Percentiles rank a stretch among this genome's conserved stretches.
phyloP scores from a whole-genome alignment of 441 rosid species.

The Theobroma grandiflorum region DNA sequence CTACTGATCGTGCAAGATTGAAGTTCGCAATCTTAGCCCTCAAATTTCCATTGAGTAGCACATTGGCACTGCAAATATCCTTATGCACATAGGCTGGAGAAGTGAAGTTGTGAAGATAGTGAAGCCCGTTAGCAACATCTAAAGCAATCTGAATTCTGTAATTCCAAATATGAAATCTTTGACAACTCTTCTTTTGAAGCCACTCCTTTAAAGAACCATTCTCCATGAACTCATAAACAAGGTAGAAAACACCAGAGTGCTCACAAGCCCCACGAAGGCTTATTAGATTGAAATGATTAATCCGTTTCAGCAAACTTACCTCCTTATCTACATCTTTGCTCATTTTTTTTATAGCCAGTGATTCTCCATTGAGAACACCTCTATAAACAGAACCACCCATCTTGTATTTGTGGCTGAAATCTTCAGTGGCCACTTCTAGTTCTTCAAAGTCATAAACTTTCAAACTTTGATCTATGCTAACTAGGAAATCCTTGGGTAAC shows the following conservation, averaged over 20 bases:
- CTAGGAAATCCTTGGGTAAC: slow-evolving; percentile 46
- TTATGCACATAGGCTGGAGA: slow-evolving; percentile 73
- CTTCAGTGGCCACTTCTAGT: slow-evolving; percentile 64
- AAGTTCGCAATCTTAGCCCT: slow-evolving; percentile 79
- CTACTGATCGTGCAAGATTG: slow-evolving; percentile 62
- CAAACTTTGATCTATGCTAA: slow-evolving; percentile 45
- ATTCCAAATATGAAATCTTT: slow-evolving; percentile 52
- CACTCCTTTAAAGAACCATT: slow-evolving; percentile 76
- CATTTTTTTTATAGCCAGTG: slow-evolving; percentile 72
- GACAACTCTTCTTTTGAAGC: slow-evolving; percentile 40
- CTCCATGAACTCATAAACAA: slow-evolving; percentile 72
- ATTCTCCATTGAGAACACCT: slow-evolving; percentile 68
- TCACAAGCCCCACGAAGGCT: slow-evolving; percentile 76
- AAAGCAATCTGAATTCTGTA: slow-evolving; percentile 70
- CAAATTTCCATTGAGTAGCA: slow-evolving; percentile 68
- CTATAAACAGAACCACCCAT: slow-evolving; percentile 63
- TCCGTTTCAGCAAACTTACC: slow-evolving; percentile 58
- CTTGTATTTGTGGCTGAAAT: slow-evolving; percentile 59
- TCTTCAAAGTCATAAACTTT: slow-evolving; percentile 64
- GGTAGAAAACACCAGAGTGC: slow-evolving; percentile 67
- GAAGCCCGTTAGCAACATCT: slow-evolving; percentile 81
- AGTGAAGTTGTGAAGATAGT: slow-evolving; percentile 77
- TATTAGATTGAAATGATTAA: slow-evolving; percentile 72
- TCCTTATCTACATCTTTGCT: slow-evolving; percentile 71
- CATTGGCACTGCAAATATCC: slow-evolving; percentile 58